Evolutionary conservation across 2,329 filamentous ascomycete species (phyloP).

Genomic region (Metarhizium brunneum): DNA sequence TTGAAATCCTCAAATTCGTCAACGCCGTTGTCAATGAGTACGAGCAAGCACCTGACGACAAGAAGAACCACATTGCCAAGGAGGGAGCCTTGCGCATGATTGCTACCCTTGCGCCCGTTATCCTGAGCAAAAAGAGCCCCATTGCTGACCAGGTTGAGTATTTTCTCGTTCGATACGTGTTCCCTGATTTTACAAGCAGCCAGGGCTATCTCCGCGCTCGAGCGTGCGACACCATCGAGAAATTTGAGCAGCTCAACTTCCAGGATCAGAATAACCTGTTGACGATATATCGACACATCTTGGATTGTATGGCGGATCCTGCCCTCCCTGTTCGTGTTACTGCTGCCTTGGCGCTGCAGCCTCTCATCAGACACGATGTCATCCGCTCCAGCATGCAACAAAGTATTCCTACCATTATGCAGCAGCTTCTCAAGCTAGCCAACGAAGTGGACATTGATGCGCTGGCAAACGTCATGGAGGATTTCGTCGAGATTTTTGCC

Average conservation of each 20-base stretch:
- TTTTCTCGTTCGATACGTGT: constrained; percentile 96
- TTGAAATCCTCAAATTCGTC: constrained; percentile 87
- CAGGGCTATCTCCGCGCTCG: constrained; percentile 90
- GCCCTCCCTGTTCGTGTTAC: constrained; percentile 90
- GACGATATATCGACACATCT: constrained; percentile 90
- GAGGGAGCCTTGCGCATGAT: constrained; percentile 97
- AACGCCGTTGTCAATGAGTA: constrained; percentile 93
- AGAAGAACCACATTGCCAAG: constrained; percentile 92
- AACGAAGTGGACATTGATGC: constrained; percentile 98
- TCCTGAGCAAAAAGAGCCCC: constrained; percentile 95
- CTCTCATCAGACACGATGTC: constrained; percentile 88
- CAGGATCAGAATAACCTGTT: constrained; percentile 93
- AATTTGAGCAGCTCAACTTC: constrained; percentile 96
- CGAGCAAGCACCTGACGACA: constrained; percentile 70
- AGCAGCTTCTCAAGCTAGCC: constrained; percentile 90
- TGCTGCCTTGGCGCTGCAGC: constrained; percentile 86
- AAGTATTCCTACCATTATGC: constrained; percentile 98
- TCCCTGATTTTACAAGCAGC: constrained; percentile 89
- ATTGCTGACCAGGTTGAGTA: constrained; percentile 97
- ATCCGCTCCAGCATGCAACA: constrained; percentile 94
- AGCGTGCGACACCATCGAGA: constrained; percentile 94
- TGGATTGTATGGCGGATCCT: constrained; percentile 94
- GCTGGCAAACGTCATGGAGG: constrained; percentile 97
- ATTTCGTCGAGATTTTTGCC: constrained; percentile 98
- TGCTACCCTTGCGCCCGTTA: constrained; percentile 85